Evolutionary conservation across 2,329 filamentous ascomycete genomes (phyloP).

Genomic region (Domatiomyces globalis): DNA sequence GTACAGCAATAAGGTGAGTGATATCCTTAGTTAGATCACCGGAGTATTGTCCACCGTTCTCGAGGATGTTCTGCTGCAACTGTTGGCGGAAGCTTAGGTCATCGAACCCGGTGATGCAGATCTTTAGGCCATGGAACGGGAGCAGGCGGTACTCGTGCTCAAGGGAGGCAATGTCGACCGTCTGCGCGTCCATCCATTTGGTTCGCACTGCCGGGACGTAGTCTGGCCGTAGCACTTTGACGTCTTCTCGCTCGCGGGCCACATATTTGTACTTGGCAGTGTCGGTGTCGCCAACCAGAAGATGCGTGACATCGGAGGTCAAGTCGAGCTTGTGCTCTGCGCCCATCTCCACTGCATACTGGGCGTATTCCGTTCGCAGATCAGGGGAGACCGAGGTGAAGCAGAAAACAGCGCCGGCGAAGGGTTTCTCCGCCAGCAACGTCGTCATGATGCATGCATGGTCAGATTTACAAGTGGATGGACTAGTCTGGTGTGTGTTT

Average conservation of each 20-base stretch:
- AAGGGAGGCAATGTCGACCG: constrained; percentile 56
- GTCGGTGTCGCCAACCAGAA: constrained; percentile 76
- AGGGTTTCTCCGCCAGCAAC: constrained; percentile 14
- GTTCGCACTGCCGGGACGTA: constrained; percentile 73
- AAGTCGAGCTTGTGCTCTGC: constrained; percentile 79
- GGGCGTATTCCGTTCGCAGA: constrained; percentile 40
- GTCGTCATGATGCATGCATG: neutral
- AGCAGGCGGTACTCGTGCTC: constrained; percentile 43
- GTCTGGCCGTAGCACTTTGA: constrained; percentile 64
- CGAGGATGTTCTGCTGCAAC: constrained; percentile 52
- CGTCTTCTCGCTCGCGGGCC: constrained; percentile 72
- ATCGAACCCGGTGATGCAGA: constrained; percentile 58
- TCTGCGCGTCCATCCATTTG: constrained; percentile 65
- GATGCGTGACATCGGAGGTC: constrained; percentile 89
- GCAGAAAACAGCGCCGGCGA: constrained; percentile 57
- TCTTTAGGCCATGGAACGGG: constrained; percentile 39
- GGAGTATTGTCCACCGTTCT: constrained; percentile 69
- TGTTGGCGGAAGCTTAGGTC: constrained; percentile 51
- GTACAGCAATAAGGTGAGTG: constrained; percentile 72
- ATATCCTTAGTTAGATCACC: constrained; percentile 75
- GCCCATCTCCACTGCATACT: constrained; percentile 60
- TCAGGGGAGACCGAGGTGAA: constrained; percentile 75
- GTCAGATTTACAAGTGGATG: neutral
- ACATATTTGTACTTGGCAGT: constrained; percentile 95
- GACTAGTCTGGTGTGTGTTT: neutral